These are phyloP conservation scores for Pluteus cervinus DNA, from an alignment of 768 basidiomycete genomes.

Conservation along the genomic window DNA sequence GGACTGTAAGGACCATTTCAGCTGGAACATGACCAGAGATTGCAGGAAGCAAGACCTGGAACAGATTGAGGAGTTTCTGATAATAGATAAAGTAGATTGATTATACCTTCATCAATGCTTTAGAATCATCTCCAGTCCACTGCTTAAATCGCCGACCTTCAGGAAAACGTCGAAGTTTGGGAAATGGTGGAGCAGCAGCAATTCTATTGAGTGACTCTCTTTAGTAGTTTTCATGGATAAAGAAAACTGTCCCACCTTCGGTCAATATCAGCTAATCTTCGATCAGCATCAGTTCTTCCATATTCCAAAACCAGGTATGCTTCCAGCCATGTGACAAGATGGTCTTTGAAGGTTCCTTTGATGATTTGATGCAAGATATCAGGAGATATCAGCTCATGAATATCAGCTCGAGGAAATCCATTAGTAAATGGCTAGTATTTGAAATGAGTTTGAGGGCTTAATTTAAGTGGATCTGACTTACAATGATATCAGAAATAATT, in stretches of 20 bases:
- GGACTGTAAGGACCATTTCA: slow-evolving; percentile 11
- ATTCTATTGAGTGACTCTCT: not conserved
- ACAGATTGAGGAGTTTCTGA: slow-evolving; percentile 7
- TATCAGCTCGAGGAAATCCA: slow-evolving; percentile 26
- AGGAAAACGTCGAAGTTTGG: slow-evolving; percentile 5
- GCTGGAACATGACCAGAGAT: slow-evolving; percentile 12
- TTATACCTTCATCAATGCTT: slow-evolving; percentile 9
- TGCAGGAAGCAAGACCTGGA: slow-evolving; percentile 16
- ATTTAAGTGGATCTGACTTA: slow-evolving; percentile 12
- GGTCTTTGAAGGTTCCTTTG: slow-evolving; percentile 32
- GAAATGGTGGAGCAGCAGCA: slow-evolving; percentile 6
- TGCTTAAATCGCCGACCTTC: slow-evolving; percentile 4
- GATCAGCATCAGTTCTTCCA: slow-evolving; percentile 11
- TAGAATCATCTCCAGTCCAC: slow-evolving; percentile 9
- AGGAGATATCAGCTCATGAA: slow-evolving; percentile 24
- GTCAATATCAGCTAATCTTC: slow-evolving; percentile 28
- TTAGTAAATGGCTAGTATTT: slow-evolving; percentile 26
- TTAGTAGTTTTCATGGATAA: not conserved
- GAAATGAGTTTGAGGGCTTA: not conserved
- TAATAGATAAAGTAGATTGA: slow-evolving; percentile 3
- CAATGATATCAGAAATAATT: slow-evolving; percentile 19
- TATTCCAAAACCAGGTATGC: slow-evolving; percentile 16
- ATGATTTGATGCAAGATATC: slow-evolving; percentile 30
- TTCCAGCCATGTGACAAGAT: slow-evolving; percentile 26
- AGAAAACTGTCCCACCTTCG: slow-evolving; percentile 15